Evolutionary conservation across 2,329 filamentous ascomycete species (phyloP), one percentile per base, ranked within the genome.

Genomic region (Monosporascus sp.): DNA sequence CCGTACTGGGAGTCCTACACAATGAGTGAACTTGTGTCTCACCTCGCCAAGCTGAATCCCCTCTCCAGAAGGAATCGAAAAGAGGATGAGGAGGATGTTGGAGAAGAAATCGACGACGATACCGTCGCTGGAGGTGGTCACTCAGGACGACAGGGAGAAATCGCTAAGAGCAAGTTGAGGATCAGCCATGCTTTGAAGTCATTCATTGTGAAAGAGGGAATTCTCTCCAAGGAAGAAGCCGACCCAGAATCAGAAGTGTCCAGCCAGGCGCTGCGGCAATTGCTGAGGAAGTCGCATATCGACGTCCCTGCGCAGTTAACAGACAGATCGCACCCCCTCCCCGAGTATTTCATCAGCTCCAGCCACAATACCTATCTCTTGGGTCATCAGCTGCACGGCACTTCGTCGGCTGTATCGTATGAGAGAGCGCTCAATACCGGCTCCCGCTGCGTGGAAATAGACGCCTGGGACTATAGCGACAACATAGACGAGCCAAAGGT

Each of bases 301-400:
- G 64, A 74, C 38, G 80, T 86, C 1, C 84, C 85, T 0, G 56
- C 66, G 2, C 69, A 77, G 51, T 67, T 85, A 14, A 76, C 78
- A 8, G 82, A 86, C 62, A 73, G 82, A 53, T 81, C 77, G 11
- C 74, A 83, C 58, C 80, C 85, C 1, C 70, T 90, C 22, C 80
- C 85, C 2, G 84, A 88, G 59, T 90, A 90, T 69, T 89, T 84
- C 63, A 82, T 90, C 70, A 87, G 83, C 68, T 87, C 84, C 4
- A 87, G 83, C 58, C 86, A 90, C 71, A 90, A 90, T 68, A 90
- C 86, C 0, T 90, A 90, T 61, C 73, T 90, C 26, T 74, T 85
- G 61, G 86, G 85, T 0, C 84, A 89, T 66, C 86, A 90, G 69
- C 79, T 90, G 2, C 86, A 77, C 60, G 86, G 86, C 5, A 73